Percentiles rank a stretch among this genome's conserved stretches.
These are phyloP conservation scores for Fermentozyma sake DNA, from an alignment of 1,139 yeast species.

Conservation along the genomic window DNA sequence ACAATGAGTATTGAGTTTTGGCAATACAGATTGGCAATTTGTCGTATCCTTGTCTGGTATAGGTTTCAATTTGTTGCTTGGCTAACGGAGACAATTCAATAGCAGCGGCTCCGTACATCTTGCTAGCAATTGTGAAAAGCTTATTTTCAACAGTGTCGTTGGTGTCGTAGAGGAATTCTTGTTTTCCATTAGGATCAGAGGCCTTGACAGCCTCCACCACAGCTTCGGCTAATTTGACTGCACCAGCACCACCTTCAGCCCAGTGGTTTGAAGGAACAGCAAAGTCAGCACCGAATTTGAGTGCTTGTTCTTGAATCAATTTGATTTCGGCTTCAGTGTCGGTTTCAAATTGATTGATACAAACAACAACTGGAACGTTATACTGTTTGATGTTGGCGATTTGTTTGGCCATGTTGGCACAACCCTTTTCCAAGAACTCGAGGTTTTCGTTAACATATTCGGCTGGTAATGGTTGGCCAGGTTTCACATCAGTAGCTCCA, in stretches of 20 bases:
- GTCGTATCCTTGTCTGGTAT: conserved; percentile 87
- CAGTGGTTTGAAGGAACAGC: conserved; percentile 78
- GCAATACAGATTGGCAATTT: conserved; percentile 95
- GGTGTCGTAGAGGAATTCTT: conserved; percentile 58
- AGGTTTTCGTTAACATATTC: conserved; percentile 67
- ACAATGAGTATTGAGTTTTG: conserved; percentile 93
- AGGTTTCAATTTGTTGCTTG: conserved; percentile 73
- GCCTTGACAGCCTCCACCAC: conserved; percentile 55
- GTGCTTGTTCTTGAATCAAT: conserved; percentile 57
- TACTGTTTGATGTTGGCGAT: conserved; percentile 65
- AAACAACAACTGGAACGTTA: conserved; percentile 76
- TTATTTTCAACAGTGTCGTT: conserved; percentile 61
- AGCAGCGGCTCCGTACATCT: conserved; percentile 92
- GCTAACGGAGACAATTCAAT: conserved; percentile 88
- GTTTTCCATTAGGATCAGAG: conserved; percentile 27
- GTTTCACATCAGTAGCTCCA: conserved; percentile 81
- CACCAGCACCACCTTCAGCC: conserved; percentile 80
- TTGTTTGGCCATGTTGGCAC: conserved; percentile 71
- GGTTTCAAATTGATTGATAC: conserved; percentile 69
- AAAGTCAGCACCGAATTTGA: conserved; percentile 68
- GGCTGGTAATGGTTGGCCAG: conserved; percentile 69
- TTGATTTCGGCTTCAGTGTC: conserved; percentile 67
- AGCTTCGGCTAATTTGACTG: conserved; percentile 63
- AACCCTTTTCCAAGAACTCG: conserved; percentile 59
- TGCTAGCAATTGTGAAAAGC: conserved; percentile 74